These are phyloP conservation scores for Geotrichum siamense DNA, from an alignment of 1,139 yeast species.

Conservation along the genomic window DNA sequence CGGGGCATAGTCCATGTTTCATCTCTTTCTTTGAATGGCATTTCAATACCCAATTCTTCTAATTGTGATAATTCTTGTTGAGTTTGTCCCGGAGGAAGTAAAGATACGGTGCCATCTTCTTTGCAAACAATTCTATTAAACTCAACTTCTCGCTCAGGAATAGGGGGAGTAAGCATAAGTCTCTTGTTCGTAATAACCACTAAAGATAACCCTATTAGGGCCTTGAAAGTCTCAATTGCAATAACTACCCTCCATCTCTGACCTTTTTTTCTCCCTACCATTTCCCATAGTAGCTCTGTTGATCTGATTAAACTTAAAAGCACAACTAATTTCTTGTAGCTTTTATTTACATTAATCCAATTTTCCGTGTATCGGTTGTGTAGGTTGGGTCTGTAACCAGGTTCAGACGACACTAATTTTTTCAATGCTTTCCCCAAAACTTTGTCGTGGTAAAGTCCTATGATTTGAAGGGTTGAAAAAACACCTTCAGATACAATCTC, in stretches of 20 bases:
- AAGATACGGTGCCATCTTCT: constrained; percentile 9
- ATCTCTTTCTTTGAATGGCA: constrained; percentile 3
- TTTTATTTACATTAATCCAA: constrained; percentile 22
- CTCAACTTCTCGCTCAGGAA: constrained; percentile 36
- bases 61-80: background rate
- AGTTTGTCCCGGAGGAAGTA: constrained; percentile 7
- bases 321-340: constrained; percentile 32
- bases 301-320: constrained; percentile 32
- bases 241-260: constrained; percentile 33
- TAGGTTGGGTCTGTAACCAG: constrained; percentile 22
- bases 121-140: constrained; percentile 20
- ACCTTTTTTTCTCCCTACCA: constrained; percentile 24
- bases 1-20: constrained; percentile 32
- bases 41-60: constrained; percentile 6
- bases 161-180: constrained; percentile 32
- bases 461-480: constrained; percentile 33
- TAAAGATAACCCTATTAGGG: constrained; percentile 32
- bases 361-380: constrained; percentile 35
- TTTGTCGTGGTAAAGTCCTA: constrained; percentile 38
- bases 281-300: constrained; percentile 37
- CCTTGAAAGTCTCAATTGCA: constrained; percentile 32
- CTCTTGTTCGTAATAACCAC: constrained; percentile 28
- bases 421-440: constrained; percentile 31
- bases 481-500: constrained; percentile 35
- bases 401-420: constrained; percentile 22